Conservation (phyloP, 768 basidiomycete species). For the Trametes gibbosa region DNA sequence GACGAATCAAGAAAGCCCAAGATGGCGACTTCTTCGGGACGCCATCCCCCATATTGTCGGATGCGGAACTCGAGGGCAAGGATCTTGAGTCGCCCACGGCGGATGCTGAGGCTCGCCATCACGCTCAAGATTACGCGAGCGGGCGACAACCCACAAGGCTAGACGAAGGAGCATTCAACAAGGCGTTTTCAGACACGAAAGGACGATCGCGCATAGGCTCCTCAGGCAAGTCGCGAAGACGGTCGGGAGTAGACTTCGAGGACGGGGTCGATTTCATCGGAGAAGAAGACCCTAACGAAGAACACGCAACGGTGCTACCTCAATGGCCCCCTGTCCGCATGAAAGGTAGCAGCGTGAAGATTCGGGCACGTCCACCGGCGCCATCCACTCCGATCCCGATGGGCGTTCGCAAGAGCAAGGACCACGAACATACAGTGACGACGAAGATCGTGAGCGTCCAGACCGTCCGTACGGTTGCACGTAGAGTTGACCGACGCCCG, state of each 20-base stretch:
- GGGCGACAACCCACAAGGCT: constrained; percentile 22
- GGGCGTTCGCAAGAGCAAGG: constrained; percentile 3
- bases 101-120: constrained; percentile 4
- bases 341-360: constrained; percentile 5
- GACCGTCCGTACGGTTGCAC: constrained; percentile 9
- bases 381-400: background rate
- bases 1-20: background rate
- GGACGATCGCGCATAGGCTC: constrained; percentile 7
- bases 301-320: background rate
- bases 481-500: background rate
- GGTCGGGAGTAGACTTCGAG: constrained; percentile 8
- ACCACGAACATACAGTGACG: constrained; percentile 1
- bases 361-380: background rate
- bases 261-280: background rate
- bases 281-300: background rate
- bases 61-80: background rate
- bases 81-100: constrained; percentile 4
- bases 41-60: background rate
- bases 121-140: background rate
- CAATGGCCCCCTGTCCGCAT: constrained; percentile 15
- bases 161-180: constrained; percentile 25
- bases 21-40: constrained; percentile 15
- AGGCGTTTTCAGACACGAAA: constrained; percentile 21
- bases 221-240: background rate
- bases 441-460: constrained; percentile 11